Evolutionary conservation across 768 basidiomycete species (phyloP), one percentile per base, ranked within the genome.

Genomic region (Lactarius quietus): DNA sequence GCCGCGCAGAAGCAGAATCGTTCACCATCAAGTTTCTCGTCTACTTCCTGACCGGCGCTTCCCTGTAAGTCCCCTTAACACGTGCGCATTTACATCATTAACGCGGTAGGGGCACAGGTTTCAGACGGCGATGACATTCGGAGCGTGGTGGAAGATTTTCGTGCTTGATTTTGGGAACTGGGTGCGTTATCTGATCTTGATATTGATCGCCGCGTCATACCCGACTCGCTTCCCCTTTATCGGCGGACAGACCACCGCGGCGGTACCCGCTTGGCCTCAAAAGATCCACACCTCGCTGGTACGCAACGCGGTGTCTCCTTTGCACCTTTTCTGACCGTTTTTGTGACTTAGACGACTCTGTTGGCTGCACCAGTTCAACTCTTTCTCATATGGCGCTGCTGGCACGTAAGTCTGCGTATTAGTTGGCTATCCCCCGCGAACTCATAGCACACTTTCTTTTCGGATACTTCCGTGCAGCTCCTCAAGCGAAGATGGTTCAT

Each of bases 351-450:
- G 73, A 71, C 70, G 8, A 61, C 68, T 8, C 23, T 68, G 17
- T 69, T 74, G 60, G 70, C 73, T 1, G 64, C 70, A 12, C 73
- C 73, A 0, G 68, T 74, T n/a, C 73, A 74, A 57, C 65, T 65
- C 1, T 74, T 74, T 58, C 65, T 73, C 14, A 73, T 69, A 33
- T 72, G 72, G 71, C 66, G 73, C 29, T 74, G 73, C 63, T 74
- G 73, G 73, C 60, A 62, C 35, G 73, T 74, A 29, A 28, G 71
- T 57, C 53, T 52, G 6, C 18, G 9, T 20, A 18, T 23, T 7
- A n/a, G 20, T 18, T 2, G 29, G 18, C 33, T 28, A 23, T 29
- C 17, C 29, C 6, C 18, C 10, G 1, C 35, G 9, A 18, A 8
- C 51, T 59, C 52, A 23, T 14, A 35, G 3, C 26, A 51, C 39